Conservation (phyloP, 2,329 filamentous ascomycete species). For the Phoma sp. region DNA sequence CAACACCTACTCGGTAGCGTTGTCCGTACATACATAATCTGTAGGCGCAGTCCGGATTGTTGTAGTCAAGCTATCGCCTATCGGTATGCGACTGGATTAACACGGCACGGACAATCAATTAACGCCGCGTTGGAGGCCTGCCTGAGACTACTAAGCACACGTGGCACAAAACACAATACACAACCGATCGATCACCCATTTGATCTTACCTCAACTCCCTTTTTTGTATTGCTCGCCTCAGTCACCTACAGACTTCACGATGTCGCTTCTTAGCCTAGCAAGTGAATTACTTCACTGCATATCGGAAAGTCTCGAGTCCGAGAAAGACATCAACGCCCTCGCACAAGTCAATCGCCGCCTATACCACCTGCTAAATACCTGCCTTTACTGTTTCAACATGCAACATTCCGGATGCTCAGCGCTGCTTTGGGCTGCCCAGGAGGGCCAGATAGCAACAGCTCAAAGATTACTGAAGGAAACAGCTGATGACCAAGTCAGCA, state of each 20-base stretch:
- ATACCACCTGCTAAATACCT: not conserved
- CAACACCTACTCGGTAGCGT: no score
- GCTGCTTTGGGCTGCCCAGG: conserved; percentile 3
- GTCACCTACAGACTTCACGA: not conserved
- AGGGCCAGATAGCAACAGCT: conserved; percentile 4
- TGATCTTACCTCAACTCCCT: not conserved
- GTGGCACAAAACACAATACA: not conserved
- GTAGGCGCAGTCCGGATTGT: no score
- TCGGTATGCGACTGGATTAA: no score
- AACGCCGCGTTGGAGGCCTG: no score
- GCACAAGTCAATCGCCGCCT: conserved; percentile 6
- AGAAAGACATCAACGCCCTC: conserved; percentile 4
- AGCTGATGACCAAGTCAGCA: conserved; percentile 2
- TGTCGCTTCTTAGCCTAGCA: conserved; percentile 2
- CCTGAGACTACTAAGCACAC: no score
- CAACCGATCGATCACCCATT: not conserved
- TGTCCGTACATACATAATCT: no score
- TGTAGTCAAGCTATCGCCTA: no score
- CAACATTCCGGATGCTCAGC: conserved; percentile 3
- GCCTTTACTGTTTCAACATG: conserved; percentile 4
- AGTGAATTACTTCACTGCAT: conserved; percentile 1
- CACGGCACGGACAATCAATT: no score
- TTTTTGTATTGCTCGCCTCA: not conserved
- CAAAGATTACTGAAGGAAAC: conserved; percentile 1
- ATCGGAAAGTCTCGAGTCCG: not conserved